Conservation (phyloP, 2,329 filamentous ascomycete species). For the Sclerotiophoma versabilis region DNA sequence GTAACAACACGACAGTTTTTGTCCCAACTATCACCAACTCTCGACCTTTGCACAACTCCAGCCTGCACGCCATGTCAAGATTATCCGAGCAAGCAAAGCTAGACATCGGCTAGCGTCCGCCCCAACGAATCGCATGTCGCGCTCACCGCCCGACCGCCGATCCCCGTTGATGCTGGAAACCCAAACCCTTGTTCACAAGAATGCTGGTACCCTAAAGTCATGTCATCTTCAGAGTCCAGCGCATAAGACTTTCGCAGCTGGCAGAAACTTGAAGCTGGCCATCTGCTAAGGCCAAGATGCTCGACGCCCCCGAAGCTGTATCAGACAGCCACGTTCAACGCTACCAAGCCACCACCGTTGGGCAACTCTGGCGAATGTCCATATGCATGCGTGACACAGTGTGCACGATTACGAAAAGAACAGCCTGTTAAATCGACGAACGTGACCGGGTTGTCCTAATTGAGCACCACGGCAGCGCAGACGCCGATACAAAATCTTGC, state of each 20-base stretch:
- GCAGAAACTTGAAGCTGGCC: constrained; percentile 6
- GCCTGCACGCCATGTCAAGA: constrained; percentile 31
- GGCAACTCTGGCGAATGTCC: constrained; percentile 16
- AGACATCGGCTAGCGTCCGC: constrained; percentile 30
- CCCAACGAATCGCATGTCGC: constrained; percentile 29
- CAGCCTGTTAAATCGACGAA: constrained; percentile 29
- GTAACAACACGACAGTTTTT: constrained; percentile 26
- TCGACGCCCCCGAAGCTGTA: background rate
- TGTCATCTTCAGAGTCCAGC: constrained; percentile 8
- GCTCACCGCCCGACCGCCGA: constrained; percentile 33
- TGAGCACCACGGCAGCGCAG: constrained; percentile 20
- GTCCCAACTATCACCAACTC: constrained; percentile 24
- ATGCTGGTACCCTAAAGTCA: constrained; percentile 15
- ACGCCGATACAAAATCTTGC: constrained; percentile 29
- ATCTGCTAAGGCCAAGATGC: background rate
- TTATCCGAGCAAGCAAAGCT: constrained; percentile 32
- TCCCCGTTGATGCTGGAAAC: constrained; percentile 37
- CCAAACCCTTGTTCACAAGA: constrained; percentile 32
- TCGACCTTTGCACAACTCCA: constrained; percentile 38
- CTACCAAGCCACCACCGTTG: constrained; percentile 3
- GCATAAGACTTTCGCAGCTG: background rate
- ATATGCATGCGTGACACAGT: constrained; percentile 19
- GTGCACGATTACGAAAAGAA: constrained; percentile 31
- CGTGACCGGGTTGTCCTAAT: constrained; percentile 30
- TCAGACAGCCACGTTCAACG: constrained; percentile 1